Base-by-base conservation (phyloP, 176 grass and related monocot genomes). In the Lolium perenne region DNA sequence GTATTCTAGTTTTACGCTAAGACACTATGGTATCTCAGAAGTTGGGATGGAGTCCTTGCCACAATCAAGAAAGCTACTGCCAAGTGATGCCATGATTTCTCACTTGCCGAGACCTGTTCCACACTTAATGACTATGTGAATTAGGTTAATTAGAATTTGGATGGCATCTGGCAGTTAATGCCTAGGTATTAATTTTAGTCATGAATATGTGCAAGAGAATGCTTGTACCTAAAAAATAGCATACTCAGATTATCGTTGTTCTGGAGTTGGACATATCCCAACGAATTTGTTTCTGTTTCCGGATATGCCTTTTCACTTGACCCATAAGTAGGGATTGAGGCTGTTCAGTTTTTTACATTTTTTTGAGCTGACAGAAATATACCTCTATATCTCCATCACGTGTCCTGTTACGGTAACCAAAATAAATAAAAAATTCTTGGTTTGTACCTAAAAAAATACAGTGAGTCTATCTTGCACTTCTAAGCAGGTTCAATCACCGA, bases 21-120 rank as follows among this genome's bases (percentile, higher is more conserved):
- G 61, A 29, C 12, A 21, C 29, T 38, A 7, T 25, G n/a, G 10
- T 73, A 22, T 23, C 43, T 48, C 45, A 48, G n/a, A 23, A 23
- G 71, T 4, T 35, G 65, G 2, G 66, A 5, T 82, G 8, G 47
- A 57, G 61, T 48, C 14, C 76, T 11, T 72, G 10, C 48, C 10
- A 83, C 38, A 62, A 51, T 73, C 48, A 79, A 48, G 48, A 57
- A 75, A 12, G 10, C 29, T 41, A 11, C 14, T 60, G 49, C 67
- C 76, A 23, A 55, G 38, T 32, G 63, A 82, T 55, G 47, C 62
- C 26, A 82, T 18, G 35, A 71, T 57, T 71, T 54, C 32, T 18
- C 8, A 5, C 35, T 82, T 13, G 15, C 50, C 6, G 7, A 82
- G 1, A 41, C 18, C 35, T 8, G 56, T 71, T 43, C 4, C 53